Conservation (phyloP, 1,284 basidiomycete genomes). For the Earliella scabrosa region DNA sequence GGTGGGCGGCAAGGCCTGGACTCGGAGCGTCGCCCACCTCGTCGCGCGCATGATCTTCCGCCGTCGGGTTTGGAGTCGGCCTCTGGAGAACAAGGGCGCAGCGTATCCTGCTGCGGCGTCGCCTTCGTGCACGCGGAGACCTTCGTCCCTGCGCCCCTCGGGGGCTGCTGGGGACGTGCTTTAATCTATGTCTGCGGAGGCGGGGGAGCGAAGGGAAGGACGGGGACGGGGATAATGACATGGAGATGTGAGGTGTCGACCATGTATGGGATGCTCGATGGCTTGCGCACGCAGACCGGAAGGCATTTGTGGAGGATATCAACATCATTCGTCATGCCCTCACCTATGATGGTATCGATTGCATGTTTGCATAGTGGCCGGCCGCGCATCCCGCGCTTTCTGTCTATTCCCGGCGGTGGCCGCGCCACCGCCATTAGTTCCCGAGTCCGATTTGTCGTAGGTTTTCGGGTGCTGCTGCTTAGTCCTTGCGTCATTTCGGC, state of each 20-base stretch:
- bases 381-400: neutral
- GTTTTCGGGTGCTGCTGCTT: neutral
- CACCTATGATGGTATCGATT: neutral
- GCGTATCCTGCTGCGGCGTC: constrained; percentile 1
- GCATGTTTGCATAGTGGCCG: neutral
- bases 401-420: neutral
- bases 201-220: neutral
- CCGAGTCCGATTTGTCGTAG: too few species aligned
- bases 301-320: neutral
- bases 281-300: neutral
- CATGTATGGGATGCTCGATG: neutral
- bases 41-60: constrained; percentile 62
- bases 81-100: constrained; percentile 37
- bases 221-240: constrained; percentile 14
- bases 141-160: constrained; percentile 32
- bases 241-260: constrained; percentile 20
- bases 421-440: neutral
- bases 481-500: neutral
- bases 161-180: constrained; percentile 25
- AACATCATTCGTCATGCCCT: neutral
- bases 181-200: neutral
- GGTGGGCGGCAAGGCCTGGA: constrained; percentile 32
- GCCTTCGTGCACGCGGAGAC: constrained; percentile 19
- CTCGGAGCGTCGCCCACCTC: constrained; percentile 49
- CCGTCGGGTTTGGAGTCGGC: constrained; percentile 43